Evolutionary conservation across 2,329 filamentous ascomycete species (phyloP).

Genomic region (Curvularia sp.): DNA sequence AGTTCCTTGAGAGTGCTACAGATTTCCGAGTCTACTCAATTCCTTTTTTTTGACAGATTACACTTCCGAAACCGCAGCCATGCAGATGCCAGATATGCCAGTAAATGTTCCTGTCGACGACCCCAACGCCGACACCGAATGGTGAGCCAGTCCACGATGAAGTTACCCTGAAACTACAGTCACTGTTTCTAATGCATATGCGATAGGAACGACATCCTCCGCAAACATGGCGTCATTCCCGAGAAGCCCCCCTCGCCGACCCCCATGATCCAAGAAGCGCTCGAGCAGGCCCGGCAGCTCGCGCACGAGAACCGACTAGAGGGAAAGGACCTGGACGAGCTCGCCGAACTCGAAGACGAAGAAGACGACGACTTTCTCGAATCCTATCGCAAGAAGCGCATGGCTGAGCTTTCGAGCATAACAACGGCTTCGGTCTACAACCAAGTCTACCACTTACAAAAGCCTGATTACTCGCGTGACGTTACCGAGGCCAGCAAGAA

Average conservation of each 20-base stretch:
- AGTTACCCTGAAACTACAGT: background rate
- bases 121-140: slow-evolving; percentile 97
- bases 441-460: slow-evolving; percentile 90
- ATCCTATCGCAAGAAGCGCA: slow-evolving; percentile 82
- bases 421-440: slow-evolving; percentile 82
- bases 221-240: slow-evolving; percentile 96
- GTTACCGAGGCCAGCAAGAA: slow-evolving; percentile 88
- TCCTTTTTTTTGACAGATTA: too few relatives aligned
- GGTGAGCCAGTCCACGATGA: slow-evolving; percentile 60
- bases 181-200: background rate
- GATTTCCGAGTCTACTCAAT: slow-evolving; percentile 33
- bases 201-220: slow-evolving; percentile 93
- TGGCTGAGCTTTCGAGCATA: slow-evolving; percentile 79
- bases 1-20: too few relatives aligned
- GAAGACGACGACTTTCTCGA: slow-evolving; percentile 94
- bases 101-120: slow-evolving; percentile 88
- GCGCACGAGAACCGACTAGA: slow-evolving; percentile 93
- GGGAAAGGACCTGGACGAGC: slow-evolving; percentile 91
- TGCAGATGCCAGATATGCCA: slow-evolving; percentile 61
- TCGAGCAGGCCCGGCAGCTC: slow-evolving; percentile 79
- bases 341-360: slow-evolving; percentile 91
- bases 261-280: slow-evolving; percentile 93
- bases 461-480: slow-evolving; percentile 89
- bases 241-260: slow-evolving; percentile 96
- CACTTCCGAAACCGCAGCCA: slow-evolving; percentile 20